Conservation (phyloP, 2,329 filamentous ascomycete species). For the Ascocoryne sarcoides region DNA sequence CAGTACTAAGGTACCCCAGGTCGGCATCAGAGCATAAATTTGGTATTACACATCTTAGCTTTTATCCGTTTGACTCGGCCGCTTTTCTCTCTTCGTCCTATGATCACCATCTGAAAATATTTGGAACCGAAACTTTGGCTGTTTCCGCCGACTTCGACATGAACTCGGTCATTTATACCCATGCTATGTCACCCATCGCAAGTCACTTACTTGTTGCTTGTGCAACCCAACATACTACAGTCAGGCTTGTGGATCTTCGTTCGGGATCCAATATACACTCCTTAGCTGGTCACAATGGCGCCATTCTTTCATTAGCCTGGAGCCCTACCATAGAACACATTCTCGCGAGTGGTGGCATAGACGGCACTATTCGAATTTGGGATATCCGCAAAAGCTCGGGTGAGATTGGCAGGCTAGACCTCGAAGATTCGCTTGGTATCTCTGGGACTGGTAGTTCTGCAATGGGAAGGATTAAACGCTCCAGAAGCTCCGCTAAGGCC, state of each 20-base stretch:
- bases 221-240: constrained; percentile 75
- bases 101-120: constrained; percentile 69
- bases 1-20: constrained; percentile 6
- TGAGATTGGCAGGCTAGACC: constrained; percentile 68
- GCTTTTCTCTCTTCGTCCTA: constrained; percentile 72
- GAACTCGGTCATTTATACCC: constrained; percentile 62
- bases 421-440: constrained; percentile 72
- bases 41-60: constrained; percentile 67
- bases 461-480: constrained; percentile 30
- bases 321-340: constrained; percentile 74
- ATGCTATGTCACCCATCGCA: constrained; percentile 67
- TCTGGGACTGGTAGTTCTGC: constrained; percentile 30
- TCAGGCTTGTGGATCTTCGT: constrained; percentile 77
- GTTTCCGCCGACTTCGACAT: constrained; percentile 60
- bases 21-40: constrained; percentile 46
- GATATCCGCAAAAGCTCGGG: constrained; percentile 57
- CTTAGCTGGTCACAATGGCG: constrained; percentile 58
- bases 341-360: constrained; percentile 81
- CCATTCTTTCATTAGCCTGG: constrained; percentile 67
- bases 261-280: constrained; percentile 70
- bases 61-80: constrained; percentile 69
- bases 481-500: constrained; percentile 48
- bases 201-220: constrained; percentile 74
- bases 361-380: constrained; percentile 86
- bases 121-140: constrained; percentile 54